Conservation (phyloP, 352 stramenopile genomes). For the Pythium aphanidermatum region DNA sequence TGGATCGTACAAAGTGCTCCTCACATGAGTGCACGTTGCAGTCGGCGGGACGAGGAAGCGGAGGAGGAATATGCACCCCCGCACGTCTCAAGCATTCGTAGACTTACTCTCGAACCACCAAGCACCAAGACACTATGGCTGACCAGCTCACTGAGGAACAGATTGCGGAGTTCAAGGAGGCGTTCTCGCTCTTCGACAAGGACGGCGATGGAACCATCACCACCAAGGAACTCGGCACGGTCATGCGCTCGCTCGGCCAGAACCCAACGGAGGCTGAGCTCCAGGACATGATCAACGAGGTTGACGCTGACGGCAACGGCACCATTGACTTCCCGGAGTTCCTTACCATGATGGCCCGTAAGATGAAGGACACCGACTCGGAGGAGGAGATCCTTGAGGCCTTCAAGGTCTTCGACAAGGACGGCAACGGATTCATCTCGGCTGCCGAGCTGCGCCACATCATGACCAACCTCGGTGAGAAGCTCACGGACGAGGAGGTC, state of each 20-base stretch:
- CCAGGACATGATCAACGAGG: conserved; percentile 99
- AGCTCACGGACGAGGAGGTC: conserved; percentile 98
- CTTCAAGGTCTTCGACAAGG: conserved; percentile 99
- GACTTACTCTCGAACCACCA: conserved; percentile 48
- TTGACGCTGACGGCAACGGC: conserved; percentile 98
- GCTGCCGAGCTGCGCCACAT: conserved; percentile 97
- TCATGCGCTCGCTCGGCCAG: conserved; percentile 98
- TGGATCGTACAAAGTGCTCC: conserved; percentile 19
- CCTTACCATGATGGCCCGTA: conserved; percentile 98
- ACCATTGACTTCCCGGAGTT: conserved; percentile 99
- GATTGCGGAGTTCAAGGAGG: conserved; percentile 99
- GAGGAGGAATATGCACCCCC: too few species aligned
- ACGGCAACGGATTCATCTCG: conserved; percentile 99
- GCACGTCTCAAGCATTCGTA: conserved; percentile 36
- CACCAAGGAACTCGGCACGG: conserved; percentile 98
- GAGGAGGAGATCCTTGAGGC: conserved; percentile 98
- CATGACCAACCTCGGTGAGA: conserved; percentile 99
- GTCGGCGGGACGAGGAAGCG: too few species aligned
- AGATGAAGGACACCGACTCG: conserved; percentile 99
- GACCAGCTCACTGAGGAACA: conserved; percentile 92
- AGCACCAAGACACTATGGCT: conserved; percentile 51
- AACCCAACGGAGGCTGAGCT: conserved; percentile 98
- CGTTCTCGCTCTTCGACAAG: conserved; percentile 99
- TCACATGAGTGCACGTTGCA: too few species aligned
- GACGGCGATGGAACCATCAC: conserved; percentile 98